Evolutionary conservation across 83 land plant species (phyloP).

Genomic region (Diphasiastrum complanatum): DNA sequence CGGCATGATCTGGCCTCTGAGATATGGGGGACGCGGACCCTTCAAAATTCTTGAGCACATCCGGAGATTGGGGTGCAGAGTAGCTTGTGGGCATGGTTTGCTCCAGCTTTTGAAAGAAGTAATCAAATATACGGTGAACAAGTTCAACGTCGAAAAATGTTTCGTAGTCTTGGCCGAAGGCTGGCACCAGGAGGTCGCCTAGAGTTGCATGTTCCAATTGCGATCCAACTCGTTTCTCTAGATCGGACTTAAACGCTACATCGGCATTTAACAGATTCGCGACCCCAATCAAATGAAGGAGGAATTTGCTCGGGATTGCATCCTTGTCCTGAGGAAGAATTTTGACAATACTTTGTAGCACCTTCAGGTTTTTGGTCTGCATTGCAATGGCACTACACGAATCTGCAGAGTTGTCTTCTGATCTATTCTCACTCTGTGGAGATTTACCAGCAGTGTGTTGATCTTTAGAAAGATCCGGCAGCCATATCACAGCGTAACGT

Average conservation of each 20-base stretch:
- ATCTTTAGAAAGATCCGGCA: slow-evolving; percentile 48
- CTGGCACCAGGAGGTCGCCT: slow-evolving; percentile 71
- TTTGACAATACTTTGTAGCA: slow-evolving; percentile 42
- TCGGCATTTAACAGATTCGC: slow-evolving; percentile 49
- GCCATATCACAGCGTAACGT: slow-evolving; percentile 38
- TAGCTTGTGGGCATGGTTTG: no score
- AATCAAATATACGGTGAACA: slow-evolving; percentile 57
- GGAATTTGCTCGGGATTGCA: slow-evolving; percentile 37
- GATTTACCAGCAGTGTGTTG: slow-evolving; percentile 31
- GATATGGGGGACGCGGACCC: no score
- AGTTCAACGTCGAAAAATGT: slow-evolving; percentile 64
- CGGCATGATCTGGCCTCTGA: no score
- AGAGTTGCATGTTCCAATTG: slow-evolving; percentile 70
- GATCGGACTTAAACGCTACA: slow-evolving; percentile 37
- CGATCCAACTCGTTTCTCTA: slow-evolving; percentile 60
- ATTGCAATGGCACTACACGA: slow-evolving; percentile 11
- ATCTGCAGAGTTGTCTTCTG: slow-evolving; percentile 9
- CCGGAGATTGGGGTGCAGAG: no score
- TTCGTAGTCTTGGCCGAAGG: slow-evolving; percentile 51
- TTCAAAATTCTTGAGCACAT: no score
- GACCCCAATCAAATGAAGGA: slow-evolving; percentile 53
- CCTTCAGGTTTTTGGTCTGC: slow-evolving; percentile 45
- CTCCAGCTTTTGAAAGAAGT: slow-evolving; percentile 43
- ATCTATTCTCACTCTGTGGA: slow-evolving; percentile 7
- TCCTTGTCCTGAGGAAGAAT: slow-evolving; percentile 52